Conservation (phyloP, 345 rosid species). For the Pistacia vera region DNA sequence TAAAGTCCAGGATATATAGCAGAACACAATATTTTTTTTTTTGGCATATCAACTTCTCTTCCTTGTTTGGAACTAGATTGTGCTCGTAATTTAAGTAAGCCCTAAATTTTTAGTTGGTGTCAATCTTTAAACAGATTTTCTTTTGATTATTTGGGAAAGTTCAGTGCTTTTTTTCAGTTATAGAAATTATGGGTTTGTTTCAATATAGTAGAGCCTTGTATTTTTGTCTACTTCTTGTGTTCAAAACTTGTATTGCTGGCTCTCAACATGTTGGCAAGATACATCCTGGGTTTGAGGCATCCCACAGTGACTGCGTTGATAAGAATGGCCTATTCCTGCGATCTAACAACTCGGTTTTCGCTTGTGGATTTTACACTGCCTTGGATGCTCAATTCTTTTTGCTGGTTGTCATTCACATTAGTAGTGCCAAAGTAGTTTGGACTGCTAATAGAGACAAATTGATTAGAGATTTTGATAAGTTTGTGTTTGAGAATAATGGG, state of each 20-base stretch:
- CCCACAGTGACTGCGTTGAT: slow-evolving; percentile 42
- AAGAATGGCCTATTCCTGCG: slow-evolving; percentile 37
- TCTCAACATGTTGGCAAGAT: slow-evolving; percentile 34
- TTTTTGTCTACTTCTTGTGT: slow-evolving; percentile 20
- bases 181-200: slow-evolving; percentile 26
- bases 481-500: slow-evolving; percentile 40
- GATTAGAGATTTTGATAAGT: slow-evolving; percentile 30
- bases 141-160: background rate
- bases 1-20: too few species aligned
- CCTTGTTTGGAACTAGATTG: background rate
- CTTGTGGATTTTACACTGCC: slow-evolving; percentile 37
- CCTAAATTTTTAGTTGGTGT: background rate
- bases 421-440: slow-evolving; percentile 38
- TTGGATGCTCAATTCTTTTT: slow-evolving; percentile 31
- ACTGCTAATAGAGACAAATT: slow-evolving; percentile 39
- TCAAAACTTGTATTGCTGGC: slow-evolving; percentile 14
- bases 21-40: background rate
- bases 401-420: slow-evolving; percentile 35
- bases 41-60: slow-evolving; percentile 22
- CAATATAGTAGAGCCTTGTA: background rate
- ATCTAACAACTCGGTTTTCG: slow-evolving; percentile 38
- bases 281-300: slow-evolving; percentile 42
- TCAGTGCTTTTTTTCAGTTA: background rate
- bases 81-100: background rate
- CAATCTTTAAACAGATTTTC: background rate